Evolutionary conservation across 1,284 basidiomycete species (phyloP).

Genomic region (Puccinia polysora): DNA sequence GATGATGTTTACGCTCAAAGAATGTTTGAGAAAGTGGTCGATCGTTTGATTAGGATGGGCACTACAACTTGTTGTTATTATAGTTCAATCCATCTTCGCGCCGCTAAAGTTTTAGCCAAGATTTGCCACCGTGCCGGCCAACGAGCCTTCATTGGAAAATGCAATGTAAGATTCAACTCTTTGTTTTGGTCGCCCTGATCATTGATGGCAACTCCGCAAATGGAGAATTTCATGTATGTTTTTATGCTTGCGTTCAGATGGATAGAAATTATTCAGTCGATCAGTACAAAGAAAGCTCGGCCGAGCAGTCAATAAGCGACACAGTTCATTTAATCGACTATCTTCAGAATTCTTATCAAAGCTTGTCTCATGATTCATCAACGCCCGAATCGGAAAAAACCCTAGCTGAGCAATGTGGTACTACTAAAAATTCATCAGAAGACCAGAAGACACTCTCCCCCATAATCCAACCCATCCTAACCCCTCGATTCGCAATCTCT

Average conservation of each 20-base stretch:
- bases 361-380: slow-evolving; percentile 18
- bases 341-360: slow-evolving; percentile 1
- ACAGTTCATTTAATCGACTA: slow-evolving; percentile 22
- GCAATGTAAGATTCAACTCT: slow-evolving; percentile 81
- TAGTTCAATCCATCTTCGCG: slow-evolving; percentile 73
- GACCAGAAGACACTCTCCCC: too few species aligned
- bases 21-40: slow-evolving; percentile 70
- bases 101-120: slow-evolving; percentile 74
- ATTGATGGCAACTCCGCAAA: slow-evolving; percentile 40
- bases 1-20: slow-evolving; percentile 58
- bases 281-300: slow-evolving; percentile 24
- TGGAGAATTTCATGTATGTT: not conserved
- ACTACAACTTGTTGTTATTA: slow-evolving; percentile 94
- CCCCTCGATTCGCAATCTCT: slow-evolving; percentile 92
- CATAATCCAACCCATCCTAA: slow-evolving; percentile 81
- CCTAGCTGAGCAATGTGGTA: too few species aligned
- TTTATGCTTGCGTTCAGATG: slow-evolving; percentile 48
- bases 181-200: slow-evolving; percentile 68
- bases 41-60: slow-evolving; percentile 68
- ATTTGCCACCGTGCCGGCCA: slow-evolving; percentile 70
- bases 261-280: slow-evolving; percentile 16
- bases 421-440: slow-evolving; percentile 18
- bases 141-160: slow-evolving; percentile 82
- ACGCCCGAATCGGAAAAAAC: not conserved
- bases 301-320: slow-evolving; percentile 24